Base-by-base conservation (phyloP, 257 asterid genomes). In the Hygrophila difformis region DNA sequence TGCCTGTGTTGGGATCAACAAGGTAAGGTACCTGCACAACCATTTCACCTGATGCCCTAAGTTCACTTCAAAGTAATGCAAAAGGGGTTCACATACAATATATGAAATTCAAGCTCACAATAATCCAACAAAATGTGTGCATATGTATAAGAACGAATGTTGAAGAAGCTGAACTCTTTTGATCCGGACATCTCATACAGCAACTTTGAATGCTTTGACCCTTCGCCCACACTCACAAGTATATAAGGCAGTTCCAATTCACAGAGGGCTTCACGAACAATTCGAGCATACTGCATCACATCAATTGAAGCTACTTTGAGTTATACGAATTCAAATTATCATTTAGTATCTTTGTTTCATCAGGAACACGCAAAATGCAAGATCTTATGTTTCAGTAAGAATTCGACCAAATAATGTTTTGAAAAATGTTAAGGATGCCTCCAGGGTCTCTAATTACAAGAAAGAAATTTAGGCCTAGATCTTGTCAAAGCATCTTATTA, bases 211-310 rank as follows among this genome's bases (percentile, higher is more conserved):
- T 77, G 70, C 21, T 14, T 22, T 39, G 94, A 84, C 24, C 94
- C 47, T 74, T 81, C n/a, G n/a, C n/a, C n/a, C n/a, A n/a, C n/a
- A n/a, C n/a, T n/a, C n/a, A n/a, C n/a, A n/a, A n/a, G n/a, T 37
- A 72, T 50, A 56, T 84, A 80, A 12, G 93, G 93, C 29, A 77
- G 86, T 68, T 84, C 95, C 68, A 80, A 44, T 53, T 84, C 95
- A 45, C 93, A 77, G 49, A 84, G 82, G 2, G 81, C 83, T 63
- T 84, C 95, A 44, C 93, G 81, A 15, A 84, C 92, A 59, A 84
- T 72, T 48, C 93, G 74, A 38, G 94, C 88, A 64, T 68, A 37
- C 93, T 83, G 76, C 53, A 54, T n/a, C n/a, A n/a, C n/a, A n/a
- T n/a, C n/a, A n/a, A n/a, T n/a, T n/a, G n/a, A n/a, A n/a, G n/a